Evolutionary conservation across 1,284 basidiomycete genomes (phyloP), one percentile per base, ranked within the genome.

Genomic region (Malassezia slooffiae): DNA sequence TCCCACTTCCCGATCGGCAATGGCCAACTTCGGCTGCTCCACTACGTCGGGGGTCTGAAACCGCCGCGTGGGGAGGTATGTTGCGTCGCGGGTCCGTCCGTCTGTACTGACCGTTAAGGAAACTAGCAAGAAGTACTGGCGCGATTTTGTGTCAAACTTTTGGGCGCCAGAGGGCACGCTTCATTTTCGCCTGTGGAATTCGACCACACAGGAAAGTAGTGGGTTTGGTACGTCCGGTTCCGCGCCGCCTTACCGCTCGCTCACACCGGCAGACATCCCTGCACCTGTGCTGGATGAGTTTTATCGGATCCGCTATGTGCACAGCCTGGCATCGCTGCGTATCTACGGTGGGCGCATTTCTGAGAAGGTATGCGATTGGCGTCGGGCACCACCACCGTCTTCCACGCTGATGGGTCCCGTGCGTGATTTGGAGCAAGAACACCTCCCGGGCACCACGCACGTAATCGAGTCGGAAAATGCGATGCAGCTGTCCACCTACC

Each of bases 381-480:
- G 11, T 21, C 15, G 22, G 22, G 29, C 45, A 42, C 41, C 52
- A 19, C 34, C 48, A 5, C 29, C 37, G 7, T 31, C 38, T 11
- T 13, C 19, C 13, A 24, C 24, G 22, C 22, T 19, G 29, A 23
- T 19, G 7, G n/a, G 22, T 21, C 37, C 24, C 26, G 17, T 20
- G 23, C 10, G 21, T 29, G 6, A 33, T 37, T 1, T 16, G 16
- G 21, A 16, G 15, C 10, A 24, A 30, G 17, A 33, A 23, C 12
- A 16, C 16, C 11, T 39, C 5, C 43, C 38, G 5, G 17, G 21
- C 21, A 41, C 41, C 2, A 44, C 52, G 0, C 52, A 55, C 26
- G 17, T 55, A 15, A 41, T 55, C 4, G 44, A 55, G 35, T 33
- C 38, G n/a, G 29, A 47, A 11, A 30, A 40, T 10, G 34, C 48